Base-by-base conservation (phyloP, 2,329 filamentous ascomycete genomes). In the Bipolaris gigantea region DNA sequence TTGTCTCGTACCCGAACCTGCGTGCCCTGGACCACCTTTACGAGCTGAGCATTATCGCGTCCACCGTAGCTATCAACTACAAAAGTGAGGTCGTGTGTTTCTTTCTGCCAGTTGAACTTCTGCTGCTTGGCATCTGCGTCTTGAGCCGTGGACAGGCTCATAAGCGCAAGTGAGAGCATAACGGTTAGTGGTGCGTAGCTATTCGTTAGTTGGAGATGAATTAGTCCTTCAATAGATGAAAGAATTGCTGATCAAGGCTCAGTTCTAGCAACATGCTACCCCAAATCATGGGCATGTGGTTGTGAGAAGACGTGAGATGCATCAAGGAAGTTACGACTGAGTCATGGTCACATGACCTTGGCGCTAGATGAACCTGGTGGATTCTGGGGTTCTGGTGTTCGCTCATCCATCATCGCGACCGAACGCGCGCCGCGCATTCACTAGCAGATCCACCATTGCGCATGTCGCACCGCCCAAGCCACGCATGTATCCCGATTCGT, bases 11-110 rank as follows among this genome's bases (percentile, higher is more conserved):
- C 79, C 67, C 79, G 62, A 49, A 76, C 61, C 47, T 76, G 71
- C 13, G 67, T 72, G 18, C 75, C 76, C 53, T 76, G 74, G 13
- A 73, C 60, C 25, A 81, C 63, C 62, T 73, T 74, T 62, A 79
- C 63, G 11, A 74, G 55, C 55, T 71, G 65, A 33, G 71, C 53
- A 38, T 63, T 56, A 32, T 57, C 60, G 25, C 50, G 61, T 23
- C 62, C 61, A 23, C 66, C 61, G 44, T 70, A 71, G 19, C 61
- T 67, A 49, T 75, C 73, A 30, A 74, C 55, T 16, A 68, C 61
- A 9, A 74, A 62, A 33, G 66, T 60, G 15, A 78, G 63, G 21
- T 72, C 60, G 9, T 66, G 52, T 13, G 56, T 64, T 3, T 69
- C 51, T 54, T 77, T 73, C 33, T 51, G 67, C 75, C 76, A 78